These are phyloP conservation scores for Fusarium circinatum DNA, from an alignment of 2,329 filamentous ascomycete genomes.

Conservation along the genomic window DNA sequence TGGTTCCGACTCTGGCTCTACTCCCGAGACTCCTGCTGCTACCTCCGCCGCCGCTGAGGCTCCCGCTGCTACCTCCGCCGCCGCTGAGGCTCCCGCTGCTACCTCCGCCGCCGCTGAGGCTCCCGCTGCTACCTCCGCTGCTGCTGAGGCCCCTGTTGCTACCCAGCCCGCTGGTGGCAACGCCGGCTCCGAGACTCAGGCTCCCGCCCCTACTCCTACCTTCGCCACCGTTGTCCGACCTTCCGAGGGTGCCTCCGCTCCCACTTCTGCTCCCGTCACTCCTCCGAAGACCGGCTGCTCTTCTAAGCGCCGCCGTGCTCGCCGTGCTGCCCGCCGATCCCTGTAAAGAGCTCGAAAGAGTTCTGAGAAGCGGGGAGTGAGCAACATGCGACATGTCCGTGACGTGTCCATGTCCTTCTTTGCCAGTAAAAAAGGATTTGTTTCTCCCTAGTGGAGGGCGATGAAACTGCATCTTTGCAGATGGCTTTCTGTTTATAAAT, in stretches of 20 bases:
- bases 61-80: conserved; percentile 33
- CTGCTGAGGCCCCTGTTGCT: conserved; percentile 16
- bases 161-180: conserved; percentile 31
- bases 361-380: neutral
- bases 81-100: conserved; percentile 15
- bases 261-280: conserved; percentile 17
- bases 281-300: conserved; percentile 37
- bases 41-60: conserved; percentile 14
- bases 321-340: conserved; percentile 35
- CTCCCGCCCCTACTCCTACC: conserved; percentile 34
- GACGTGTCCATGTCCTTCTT: conserved; percentile 17
- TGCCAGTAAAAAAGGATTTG: conserved; percentile 12
- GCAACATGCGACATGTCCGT: conserved; percentile 7
- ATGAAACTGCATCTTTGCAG: conserved; percentile 28
- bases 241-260: conserved; percentile 22
- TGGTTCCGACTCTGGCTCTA: conserved; percentile 15
- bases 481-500: conserved; percentile 44
- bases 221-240: conserved; percentile 37
- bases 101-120: conserved; percentile 21
- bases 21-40: conserved; percentile 11
- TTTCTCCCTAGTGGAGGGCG: conserved; percentile 32
- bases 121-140: conserved; percentile 33
- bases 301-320: conserved; percentile 36
- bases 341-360: conserved; percentile 35
- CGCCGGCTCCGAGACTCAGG: neutral